Conservation (phyloP, 345 rosid species). For the Gossypium australe region DNA sequence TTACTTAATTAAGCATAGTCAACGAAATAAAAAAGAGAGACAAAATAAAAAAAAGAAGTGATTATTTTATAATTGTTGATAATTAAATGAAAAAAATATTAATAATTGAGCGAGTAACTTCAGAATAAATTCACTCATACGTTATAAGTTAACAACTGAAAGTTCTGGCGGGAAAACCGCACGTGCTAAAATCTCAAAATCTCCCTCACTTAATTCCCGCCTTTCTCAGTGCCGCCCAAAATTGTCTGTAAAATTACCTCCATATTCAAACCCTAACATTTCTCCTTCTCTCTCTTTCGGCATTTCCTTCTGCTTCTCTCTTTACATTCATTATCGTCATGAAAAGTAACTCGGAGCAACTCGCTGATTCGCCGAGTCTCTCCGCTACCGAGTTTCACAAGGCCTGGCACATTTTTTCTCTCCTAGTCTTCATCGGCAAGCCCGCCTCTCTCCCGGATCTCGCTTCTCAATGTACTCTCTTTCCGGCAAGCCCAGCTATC, state of each 20-base stretch:
- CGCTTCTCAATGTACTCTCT: slow-evolving; percentile 34
- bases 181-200: slow-evolving; percentile 22
- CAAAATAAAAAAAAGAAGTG: no score
- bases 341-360: slow-evolving; percentile 19
- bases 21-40: no score
- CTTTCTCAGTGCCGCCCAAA: not conserved
- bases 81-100: no score
- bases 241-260: not conserved
- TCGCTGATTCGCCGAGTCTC: slow-evolving; percentile 7
- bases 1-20: no score
- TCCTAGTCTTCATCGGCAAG: slow-evolving; percentile 45
- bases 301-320: not conserved
- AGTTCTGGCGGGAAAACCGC: slow-evolving; percentile 20
- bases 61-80: no score
- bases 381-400: slow-evolving; percentile 28
- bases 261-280: slow-evolving; percentile 10
- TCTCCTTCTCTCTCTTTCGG: not conserved
- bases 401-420: slow-evolving; percentile 53
- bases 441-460: slow-evolving; percentile 36
- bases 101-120: no score
- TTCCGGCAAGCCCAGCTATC: slow-evolving; percentile 32
- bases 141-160: not conserved
- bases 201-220: slow-evolving; percentile 23
- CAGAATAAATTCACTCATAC: not conserved
- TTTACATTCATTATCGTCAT: slow-evolving; percentile 16